Base-by-base conservation (phyloP, 805 yeast genomes). In the Clavispora phyllophila region DNA sequence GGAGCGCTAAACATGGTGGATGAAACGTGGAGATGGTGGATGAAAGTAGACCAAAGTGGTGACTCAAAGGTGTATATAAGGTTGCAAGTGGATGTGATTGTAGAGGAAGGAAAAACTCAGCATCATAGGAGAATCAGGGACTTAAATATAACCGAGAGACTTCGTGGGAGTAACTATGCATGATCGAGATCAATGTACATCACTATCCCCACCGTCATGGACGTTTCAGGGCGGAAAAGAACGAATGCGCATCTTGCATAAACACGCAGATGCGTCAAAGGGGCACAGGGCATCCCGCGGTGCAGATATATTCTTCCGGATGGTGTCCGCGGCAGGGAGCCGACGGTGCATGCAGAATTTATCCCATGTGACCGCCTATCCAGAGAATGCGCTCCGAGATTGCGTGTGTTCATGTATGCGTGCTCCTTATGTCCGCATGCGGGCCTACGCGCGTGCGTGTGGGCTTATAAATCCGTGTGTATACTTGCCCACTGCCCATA, bases 1-100 rank as follows among this genome's bases (percentile, higher is more conserved):
- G 19, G 33, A 15, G 19, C 7, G 33, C 13, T 44, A 38, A 29
- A 34, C 40, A n/a, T 41, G 19, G 13, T 37, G 33, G 8, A 27
- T 12, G 14, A n/a, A 25, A 25, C 13, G 28, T 10, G 13, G n/a
- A 10, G 27, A 8, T 2, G 12, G 27, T 25, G 27, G 6, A 2
- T 25, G 27, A 12, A 25, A n/a, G n/a, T n/a, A n/a, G n/a, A n/a
- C n/a, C n/a, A n/a, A n/a, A 10, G 12, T 8, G 27, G 27, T 12
- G 27, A 25, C n/a, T n/a, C n/a, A n/a, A n/a, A n/a, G n/a, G n/a
- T n/a, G n/a, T n/a, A n/a, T n/a, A n/a, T n/a, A n/a, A n/a, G n/a
- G n/a, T n/a, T n/a, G n/a, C n/a, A n/a, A n/a, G 25, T 10, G 25
- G 25, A 23, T 4, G 25, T 9, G 25, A 23, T 5, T 2, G 25